phyloP scores from a whole-genome alignment of 306 rosid genomes.

The Malus orientalis region DNA sequence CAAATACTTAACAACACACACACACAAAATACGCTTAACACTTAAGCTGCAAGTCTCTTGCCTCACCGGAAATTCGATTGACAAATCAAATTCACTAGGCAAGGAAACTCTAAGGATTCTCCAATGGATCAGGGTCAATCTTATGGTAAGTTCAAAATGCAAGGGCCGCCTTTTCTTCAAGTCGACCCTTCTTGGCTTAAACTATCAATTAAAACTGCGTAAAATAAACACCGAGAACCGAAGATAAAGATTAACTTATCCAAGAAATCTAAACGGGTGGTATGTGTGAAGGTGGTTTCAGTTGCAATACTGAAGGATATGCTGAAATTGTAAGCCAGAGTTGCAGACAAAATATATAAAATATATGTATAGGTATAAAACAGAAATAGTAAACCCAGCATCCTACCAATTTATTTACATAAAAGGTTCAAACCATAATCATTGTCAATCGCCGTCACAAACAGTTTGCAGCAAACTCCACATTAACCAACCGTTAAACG shows the following conservation, averaged over 20 bases:
- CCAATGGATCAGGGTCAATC: neutral
- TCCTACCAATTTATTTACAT: neutral
- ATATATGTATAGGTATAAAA: too few species aligned
- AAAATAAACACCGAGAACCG: too few species aligned
- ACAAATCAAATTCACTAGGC: too few species aligned
- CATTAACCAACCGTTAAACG: neutral
- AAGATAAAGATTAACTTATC: neutral
- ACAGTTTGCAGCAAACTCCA: neutral
- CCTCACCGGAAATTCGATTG: too few species aligned
- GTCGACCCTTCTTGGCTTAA: neutral
- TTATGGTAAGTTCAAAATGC: too few species aligned
- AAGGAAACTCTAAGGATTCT: too few species aligned
- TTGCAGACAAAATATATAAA: neutral
- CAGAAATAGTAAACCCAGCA: neutral
- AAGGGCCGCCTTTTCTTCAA: neutral
- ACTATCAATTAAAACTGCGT: neutral
- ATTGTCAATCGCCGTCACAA: neutral
- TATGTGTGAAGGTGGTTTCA: too few species aligned
- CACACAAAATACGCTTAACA: too few species aligned
- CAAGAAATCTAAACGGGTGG: neutral
- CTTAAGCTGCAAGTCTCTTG: too few species aligned
- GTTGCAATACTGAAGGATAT: neutral
- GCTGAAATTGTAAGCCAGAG: neutral
- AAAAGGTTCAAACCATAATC: neutral
- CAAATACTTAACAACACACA: too few species aligned